Percentiles rank a stretch among this genome's conserved stretches.
These are phyloP conservation scores for Cladorrhinum samala DNA, from an alignment of 495 filamentous ascomycete genomes.

Conservation along the genomic window DNA sequence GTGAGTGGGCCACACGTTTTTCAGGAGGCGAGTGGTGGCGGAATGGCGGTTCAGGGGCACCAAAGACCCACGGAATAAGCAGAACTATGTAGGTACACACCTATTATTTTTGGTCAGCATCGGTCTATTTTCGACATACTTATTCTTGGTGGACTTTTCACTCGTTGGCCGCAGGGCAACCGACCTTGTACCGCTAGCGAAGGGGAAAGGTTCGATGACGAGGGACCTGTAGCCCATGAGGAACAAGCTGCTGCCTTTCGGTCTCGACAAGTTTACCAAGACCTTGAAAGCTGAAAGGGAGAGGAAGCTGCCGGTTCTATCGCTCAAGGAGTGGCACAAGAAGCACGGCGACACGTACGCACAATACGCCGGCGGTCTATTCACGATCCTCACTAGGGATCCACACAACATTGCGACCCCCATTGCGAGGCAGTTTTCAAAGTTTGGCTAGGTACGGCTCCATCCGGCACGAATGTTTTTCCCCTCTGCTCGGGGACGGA, in stretches of 20 bases:
- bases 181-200: no score
- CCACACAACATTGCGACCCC: not conserved
- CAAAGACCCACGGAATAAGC: no score
- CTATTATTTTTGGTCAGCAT: no score
- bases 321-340: not conserved
- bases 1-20: no score
- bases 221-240: no score
- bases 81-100: no score
- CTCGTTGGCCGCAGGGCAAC: no score
- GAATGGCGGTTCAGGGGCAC: no score
- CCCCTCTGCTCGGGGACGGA: not conserved
- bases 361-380: not conserved
- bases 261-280: not conserved
- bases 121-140: no score
- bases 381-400: not conserved
- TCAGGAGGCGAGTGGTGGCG: no score
- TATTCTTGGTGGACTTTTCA: no score
- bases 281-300: not conserved
- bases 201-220: no score
- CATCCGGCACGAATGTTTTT: not conserved
- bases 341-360: not conserved
- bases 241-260: not conserved
- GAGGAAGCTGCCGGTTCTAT: not conserved
- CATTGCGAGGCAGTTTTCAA: not conserved
- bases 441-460: not conserved